phyloP scores from a whole-genome alignment of 495 filamentous ascomycete genomes.

The Penicillium flavigenum region DNA sequence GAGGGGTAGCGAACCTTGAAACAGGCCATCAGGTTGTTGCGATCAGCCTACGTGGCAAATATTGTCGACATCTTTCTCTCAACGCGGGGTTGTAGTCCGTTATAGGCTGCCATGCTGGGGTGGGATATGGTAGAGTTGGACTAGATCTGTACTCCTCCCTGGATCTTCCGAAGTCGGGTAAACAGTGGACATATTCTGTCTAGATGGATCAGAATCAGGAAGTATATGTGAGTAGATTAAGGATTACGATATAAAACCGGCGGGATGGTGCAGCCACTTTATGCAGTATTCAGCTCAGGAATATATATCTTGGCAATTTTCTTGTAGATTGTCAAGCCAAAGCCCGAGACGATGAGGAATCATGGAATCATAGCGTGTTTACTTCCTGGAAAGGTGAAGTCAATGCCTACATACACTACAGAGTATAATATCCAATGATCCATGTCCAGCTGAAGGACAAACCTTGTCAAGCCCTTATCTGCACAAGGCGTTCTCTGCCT shows the following conservation, averaged over 20 bases:
- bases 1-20: neutral
- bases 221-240: neutral
- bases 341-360: neutral
- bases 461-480: constrained; percentile 8
- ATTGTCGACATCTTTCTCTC: neutral
- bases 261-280: neutral
- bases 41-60: constrained; percentile 2
- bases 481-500: constrained; percentile 22
- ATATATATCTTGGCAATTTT: neutral
- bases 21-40: neutral
- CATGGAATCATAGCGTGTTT: neutral
- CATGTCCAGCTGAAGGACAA: constrained; percentile 21
- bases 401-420: constrained; percentile 3
- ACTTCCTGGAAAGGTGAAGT: neutral
- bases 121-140: no score
- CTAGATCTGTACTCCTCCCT: neutral
- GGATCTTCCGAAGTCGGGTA: neutral
- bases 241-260: neutral
- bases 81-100: neutral
- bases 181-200: neutral
- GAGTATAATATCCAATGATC: neutral
- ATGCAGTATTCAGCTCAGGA: neutral
- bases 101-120: neutral
- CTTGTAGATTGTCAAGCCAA: no score
- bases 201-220: neutral